Base-by-base conservation (phyloP, 768 basidiomycete species). In the Leccinum olivaceopallidum region DNA sequence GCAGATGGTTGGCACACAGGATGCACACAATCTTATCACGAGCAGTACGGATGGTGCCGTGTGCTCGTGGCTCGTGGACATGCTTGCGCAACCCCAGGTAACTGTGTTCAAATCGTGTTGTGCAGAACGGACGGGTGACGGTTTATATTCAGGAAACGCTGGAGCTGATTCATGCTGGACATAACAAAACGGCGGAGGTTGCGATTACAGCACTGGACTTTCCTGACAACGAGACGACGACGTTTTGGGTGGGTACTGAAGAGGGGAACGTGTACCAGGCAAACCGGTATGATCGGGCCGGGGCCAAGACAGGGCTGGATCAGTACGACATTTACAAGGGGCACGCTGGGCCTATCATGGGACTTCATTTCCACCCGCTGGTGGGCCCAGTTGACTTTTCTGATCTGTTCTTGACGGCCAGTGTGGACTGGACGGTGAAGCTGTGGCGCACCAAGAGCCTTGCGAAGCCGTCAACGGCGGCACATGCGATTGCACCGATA, bases 361-460 rank as follows among this genome's bases (percentile, higher is more conserved):
- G 94, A 3, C 80, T 99, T 18, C 83, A 97, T 71, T 98, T 98
- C 82, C 97, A 99, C 69, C 96, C 97, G 0, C 81, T 89, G 18
- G 80, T 87, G 5, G 97, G 97, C 1, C 87, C 90, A 5, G 88
- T 99, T 53, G 97, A 98, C 72, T 95, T 98, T 75, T 92, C 89
- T 5, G 97, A 99, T 73, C 76, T 98, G 61, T 98, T 98, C 81
- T 77, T 99, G 62, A 94, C 93, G 16, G 83, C 88, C 64, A 93
- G 92, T 12, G 95, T 93, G 37, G 97, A 99, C 73, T 99, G 97
- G 97, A 98, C 96, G 10, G 91, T 97, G 69, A 98, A 98, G 75
- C 78, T 99, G 2, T 99, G 97, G 97, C 82, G 94, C 47, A 84
- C 92, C 8, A 92, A 87, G 75, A 85, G 84, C 12, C 76, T 89